Base-by-base conservation (phyloP, 345 rosid genomes). In the Eutrema heterophyllum region DNA sequence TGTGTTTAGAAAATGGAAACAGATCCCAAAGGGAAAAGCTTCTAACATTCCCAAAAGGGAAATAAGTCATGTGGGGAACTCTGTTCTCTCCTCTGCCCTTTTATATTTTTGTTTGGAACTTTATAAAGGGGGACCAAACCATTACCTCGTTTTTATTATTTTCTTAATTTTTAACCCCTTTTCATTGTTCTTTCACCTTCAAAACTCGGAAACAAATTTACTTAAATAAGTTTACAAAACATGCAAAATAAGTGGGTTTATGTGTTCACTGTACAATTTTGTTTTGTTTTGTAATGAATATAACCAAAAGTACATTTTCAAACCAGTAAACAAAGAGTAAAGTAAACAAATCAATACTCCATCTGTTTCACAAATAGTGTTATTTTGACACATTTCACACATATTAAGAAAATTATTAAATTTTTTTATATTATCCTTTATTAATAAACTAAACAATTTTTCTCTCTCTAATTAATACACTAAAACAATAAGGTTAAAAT, bases 11-110 rank as follows among this genome's bases (percentile, higher is more conserved):
- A 63, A 44, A 27, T 12, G 40, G 72, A 65, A 74, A 74, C 67
- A 65, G 44, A 74, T 48, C 72, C 72, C 66, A 7, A 73, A 56
- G 58, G 26, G 64, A 30, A 55, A 73, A 55, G 50, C 16, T 56
- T 15, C 3, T 18, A 40, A 66, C 66, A 56, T 56, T 48, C 78
- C 78, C 9, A 74, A 67, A 74, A 46, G 9, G 72, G 78, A 57
- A 74, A 74, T 45, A 26, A 38, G 51, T 16, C 72, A 67, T 74
- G 78, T 65, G 64, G 64, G 64, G 72, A 46, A 67, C 67, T 74
- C 58, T 65, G 5, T 7, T 74, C 35, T 26, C n/a, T 56, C 49
- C 66, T 74, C 67, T 27, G 16, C 26, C n/a, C 15, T 15, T 56
- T 41, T 32, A 15, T 45, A 6, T 24, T 54, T 12, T 54, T 54